Evolutionary conservation across 371 early-diverging fungal genomes (phyloP).

Genomic region (Smittium culicis): DNA sequence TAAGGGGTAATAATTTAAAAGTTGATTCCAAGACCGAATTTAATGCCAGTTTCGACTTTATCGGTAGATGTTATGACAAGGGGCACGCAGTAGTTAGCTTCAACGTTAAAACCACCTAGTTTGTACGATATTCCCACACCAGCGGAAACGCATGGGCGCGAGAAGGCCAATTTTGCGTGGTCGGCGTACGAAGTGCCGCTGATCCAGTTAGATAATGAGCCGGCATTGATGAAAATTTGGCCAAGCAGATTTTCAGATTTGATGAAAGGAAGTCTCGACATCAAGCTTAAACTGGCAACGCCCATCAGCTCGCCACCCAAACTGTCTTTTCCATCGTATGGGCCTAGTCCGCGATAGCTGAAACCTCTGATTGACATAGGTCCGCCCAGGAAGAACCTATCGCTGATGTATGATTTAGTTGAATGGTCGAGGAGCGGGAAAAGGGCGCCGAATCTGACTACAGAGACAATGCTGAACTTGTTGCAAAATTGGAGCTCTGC

Average conservation of each 20-base stretch:
- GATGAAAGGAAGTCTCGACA: constrained; percentile 46
- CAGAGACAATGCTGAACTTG: background rate
- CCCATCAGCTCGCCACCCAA: constrained; percentile 82
- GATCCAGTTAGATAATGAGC: constrained; percentile 43
- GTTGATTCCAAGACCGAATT: constrained; percentile 75
- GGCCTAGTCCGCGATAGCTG: constrained; percentile 71
- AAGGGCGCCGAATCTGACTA: constrained; percentile 39
- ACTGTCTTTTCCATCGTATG: constrained; percentile 66
- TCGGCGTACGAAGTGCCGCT: constrained; percentile 2
- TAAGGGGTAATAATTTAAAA: too few species aligned
- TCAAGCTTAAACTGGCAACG: constrained; percentile 59
- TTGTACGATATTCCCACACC: constrained; percentile 76
- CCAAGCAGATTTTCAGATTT: constrained; percentile 45
- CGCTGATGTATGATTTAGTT: constrained; percentile 45
- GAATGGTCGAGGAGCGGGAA: constrained; percentile 34
- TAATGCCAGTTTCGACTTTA: constrained; percentile 57
- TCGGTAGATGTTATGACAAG: constrained; percentile 56
- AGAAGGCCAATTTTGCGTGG: constrained; percentile 15
- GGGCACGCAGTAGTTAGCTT: constrained; percentile 81
- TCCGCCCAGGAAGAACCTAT: constrained; percentile 80
- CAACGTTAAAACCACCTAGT: constrained; percentile 70
- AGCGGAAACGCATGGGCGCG: constrained; percentile 46
- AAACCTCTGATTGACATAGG: constrained; percentile 79
- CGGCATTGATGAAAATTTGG: constrained; percentile 80
- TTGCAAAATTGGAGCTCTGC: constrained; percentile 15